Evolutionary conservation across 2,329 filamentous ascomycete species (phyloP).

Genomic region (Penicillium sp.): DNA sequence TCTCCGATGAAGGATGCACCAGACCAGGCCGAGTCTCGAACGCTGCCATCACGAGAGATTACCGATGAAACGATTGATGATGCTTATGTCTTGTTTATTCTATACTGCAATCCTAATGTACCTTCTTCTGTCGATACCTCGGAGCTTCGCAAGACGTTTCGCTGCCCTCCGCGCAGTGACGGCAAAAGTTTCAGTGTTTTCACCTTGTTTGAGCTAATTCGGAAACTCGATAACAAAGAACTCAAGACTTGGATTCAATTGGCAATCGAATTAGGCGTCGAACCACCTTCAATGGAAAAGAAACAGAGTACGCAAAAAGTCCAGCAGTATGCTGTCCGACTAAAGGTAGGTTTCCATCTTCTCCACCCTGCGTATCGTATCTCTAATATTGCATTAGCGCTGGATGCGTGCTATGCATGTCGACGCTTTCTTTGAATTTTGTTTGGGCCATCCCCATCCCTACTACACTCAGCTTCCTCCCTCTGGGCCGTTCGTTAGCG

Average conservation of each 20-base stretch:
- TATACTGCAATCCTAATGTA: slow-evolving; percentile 88
- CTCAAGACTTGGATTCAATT: slow-evolving; percentile 93
- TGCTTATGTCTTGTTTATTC: slow-evolving; percentile 80
- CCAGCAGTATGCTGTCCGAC: slow-evolving; percentile 87
- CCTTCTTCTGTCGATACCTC: slow-evolving; percentile 69
- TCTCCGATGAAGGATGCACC: slow-evolving; percentile 36
- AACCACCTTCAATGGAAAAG: slow-evolving; percentile 78
- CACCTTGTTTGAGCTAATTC: slow-evolving; percentile 75
- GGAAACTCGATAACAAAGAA: slow-evolving; percentile 76
- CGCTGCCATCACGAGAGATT: slow-evolving; percentile 69
- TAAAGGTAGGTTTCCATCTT: slow-evolving; percentile 67
- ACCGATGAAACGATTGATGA: slow-evolving; percentile 74
- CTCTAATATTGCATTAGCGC: slow-evolving; percentile 56
- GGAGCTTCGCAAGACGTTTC: slow-evolving; percentile 74
- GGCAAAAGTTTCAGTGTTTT: slow-evolving; percentile 84
- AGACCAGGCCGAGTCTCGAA: slow-evolving; percentile 52
- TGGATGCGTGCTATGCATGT: slow-evolving; percentile 98
- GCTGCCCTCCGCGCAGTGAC: slow-evolving; percentile 80
- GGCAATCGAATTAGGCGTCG: slow-evolving; percentile 83
- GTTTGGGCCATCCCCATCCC: slow-evolving; percentile 73
- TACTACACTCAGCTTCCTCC: slow-evolving; percentile 80
- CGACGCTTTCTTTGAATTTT: slow-evolving; percentile 91
- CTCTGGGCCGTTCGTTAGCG: slow-evolving; percentile 63
- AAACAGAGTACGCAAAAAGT: slow-evolving; percentile 91
- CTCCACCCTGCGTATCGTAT: not conserved